Evolutionary conservation across 306 rosid species (phyloP).

Genomic region (Cotoneaster glaucophyllus): DNA sequence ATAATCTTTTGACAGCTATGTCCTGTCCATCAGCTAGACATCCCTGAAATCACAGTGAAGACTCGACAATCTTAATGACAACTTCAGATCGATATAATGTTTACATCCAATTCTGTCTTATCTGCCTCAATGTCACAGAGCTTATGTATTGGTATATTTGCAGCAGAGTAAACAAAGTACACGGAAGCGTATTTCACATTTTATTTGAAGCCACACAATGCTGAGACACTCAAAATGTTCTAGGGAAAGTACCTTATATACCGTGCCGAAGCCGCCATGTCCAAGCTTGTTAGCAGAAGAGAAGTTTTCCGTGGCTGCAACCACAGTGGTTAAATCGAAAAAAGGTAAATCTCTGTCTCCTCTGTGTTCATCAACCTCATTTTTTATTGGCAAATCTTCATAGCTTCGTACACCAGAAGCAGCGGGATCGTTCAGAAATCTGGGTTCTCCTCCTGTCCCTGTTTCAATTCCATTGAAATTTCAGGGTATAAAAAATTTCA

Average conservation of each 20-base stretch:
- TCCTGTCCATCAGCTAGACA: conserved; percentile 22
- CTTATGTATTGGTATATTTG: neutral
- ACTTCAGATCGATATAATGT: neutral
- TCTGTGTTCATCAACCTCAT: neutral
- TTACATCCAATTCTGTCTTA: no score
- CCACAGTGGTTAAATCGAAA: conserved; percentile 33
- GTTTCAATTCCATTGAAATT: neutral
- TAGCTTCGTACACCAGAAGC: neutral
- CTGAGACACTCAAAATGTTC: neutral
- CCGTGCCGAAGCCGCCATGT: conserved; percentile 62
- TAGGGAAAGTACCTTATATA: conserved; percentile 40
- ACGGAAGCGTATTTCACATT: neutral
- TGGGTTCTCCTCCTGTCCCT: conserved; percentile 1
- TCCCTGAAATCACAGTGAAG: conserved; percentile 14
- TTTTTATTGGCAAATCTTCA: neutral
- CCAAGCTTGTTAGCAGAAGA: conserved; percentile 50
- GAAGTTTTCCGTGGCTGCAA: conserved; percentile 50
- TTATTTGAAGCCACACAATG: neutral
- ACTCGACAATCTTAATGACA: neutral
- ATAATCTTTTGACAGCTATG: conserved; percentile 52
- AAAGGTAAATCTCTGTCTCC: conserved; percentile 33
- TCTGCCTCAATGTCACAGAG: no score
- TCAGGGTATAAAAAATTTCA: neutral
- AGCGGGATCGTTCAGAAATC: neutral
- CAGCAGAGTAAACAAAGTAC: neutral